A percentile compares a stretch with the other conserved stretches of the same genome.
Conservation (phyloP, 495 filamentous ascomycete genomes). For the Penicillium malachiteum region DNA sequence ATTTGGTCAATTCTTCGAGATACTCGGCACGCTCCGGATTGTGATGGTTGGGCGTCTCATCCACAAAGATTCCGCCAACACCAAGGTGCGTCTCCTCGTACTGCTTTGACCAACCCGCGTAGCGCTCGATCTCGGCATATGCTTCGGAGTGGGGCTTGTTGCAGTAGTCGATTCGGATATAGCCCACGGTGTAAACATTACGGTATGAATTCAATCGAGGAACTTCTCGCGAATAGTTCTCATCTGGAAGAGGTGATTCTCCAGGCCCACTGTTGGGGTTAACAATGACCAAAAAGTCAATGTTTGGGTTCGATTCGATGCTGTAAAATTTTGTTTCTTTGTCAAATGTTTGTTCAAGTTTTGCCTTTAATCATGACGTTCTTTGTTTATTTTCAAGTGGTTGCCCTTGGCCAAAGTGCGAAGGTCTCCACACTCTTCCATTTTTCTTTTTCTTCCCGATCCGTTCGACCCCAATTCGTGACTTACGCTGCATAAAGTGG, state of each 20-base stretch:
- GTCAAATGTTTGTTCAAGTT: not conserved
- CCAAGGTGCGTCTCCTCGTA: not conserved
- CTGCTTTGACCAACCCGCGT: not conserved
- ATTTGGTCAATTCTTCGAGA: not conserved
- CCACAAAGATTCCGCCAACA: constrained; percentile 2
- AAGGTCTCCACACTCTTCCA: not conserved
- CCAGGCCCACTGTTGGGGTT: constrained; percentile 5
- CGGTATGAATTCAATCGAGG: not conserved
- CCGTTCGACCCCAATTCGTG: not conserved
- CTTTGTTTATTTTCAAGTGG: not conserved
- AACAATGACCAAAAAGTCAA: constrained; percentile 1
- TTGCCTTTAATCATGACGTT: not conserved
- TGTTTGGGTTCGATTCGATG: constrained; percentile 1
- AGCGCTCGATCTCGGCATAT: constrained; percentile 2
- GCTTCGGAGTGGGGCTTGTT: not conserved
- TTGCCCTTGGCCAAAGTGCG: too few species aligned
- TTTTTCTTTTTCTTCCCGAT: not conserved
- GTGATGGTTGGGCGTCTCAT: constrained; percentile 2
- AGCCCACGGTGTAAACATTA: constrained; percentile 4
- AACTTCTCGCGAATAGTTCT: constrained; percentile 2
- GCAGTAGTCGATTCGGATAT: constrained; percentile 8
- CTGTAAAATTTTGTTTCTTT: not conserved
- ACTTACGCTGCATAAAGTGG: constrained; percentile 7
- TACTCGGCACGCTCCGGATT: not conserved
- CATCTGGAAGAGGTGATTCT: not conserved